Conservation (phyloP, 1,139 yeast species). For the Hyphopichia burtonii region DNA sequence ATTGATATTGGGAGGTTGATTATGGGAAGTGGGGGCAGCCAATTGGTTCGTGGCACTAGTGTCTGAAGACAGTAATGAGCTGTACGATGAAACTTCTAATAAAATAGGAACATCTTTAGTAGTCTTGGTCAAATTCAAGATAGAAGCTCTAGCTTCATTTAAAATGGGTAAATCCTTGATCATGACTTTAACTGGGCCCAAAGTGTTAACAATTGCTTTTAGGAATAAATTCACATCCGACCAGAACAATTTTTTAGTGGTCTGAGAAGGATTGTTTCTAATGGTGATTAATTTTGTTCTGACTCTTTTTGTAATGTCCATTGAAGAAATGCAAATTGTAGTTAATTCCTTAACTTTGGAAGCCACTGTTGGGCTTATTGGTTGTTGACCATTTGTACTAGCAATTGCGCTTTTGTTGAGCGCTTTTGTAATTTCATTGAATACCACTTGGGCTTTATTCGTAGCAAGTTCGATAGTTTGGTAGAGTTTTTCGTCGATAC, state of each 20-base stretch:
- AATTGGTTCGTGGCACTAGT: constrained; percentile 12
- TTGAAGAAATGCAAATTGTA: constrained; percentile 72
- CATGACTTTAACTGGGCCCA: constrained; percentile 81
- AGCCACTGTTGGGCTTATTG: constrained; percentile 41
- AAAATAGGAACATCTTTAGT: constrained; percentile 88
- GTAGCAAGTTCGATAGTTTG: constrained; percentile 75
- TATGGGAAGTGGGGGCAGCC: constrained; percentile 19
- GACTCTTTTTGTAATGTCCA: constrained; percentile 74
- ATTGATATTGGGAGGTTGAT: not conserved
- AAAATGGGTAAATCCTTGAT: constrained; percentile 77
- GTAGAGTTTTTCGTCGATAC: constrained; percentile 74
- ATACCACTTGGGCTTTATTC: constrained; percentile 74
- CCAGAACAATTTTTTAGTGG: constrained; percentile 70
- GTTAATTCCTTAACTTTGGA: constrained; percentile 75
- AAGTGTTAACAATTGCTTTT: constrained; percentile 77
- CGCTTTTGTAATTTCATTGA: constrained; percentile 74
- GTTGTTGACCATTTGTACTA: constrained; percentile 18
- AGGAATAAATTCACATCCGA: constrained; percentile 83
- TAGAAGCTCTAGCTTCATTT: constrained; percentile 75
- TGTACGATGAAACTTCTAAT: constrained; percentile 56
- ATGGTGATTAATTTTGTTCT: constrained; percentile 56
- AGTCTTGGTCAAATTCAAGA: constrained; percentile 79
- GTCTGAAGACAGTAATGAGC: constrained; percentile 30
- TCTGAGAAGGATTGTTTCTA: constrained; percentile 47
- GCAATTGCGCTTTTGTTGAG: constrained; percentile 71